Conservation (phyloP, 805 yeast genomes). For the Isabelozyma heimii region DNA sequence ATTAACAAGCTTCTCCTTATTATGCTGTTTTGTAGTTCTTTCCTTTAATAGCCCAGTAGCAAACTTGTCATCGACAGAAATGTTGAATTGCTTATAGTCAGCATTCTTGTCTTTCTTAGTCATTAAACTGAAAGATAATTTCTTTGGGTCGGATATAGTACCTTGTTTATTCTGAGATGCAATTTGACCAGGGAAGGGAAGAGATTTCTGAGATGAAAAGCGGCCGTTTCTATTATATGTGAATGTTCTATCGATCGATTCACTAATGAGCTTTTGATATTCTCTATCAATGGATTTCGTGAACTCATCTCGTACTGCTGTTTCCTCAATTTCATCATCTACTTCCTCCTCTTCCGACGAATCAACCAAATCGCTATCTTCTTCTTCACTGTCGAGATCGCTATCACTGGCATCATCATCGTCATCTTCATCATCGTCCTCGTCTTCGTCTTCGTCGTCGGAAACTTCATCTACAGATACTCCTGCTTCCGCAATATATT, state of each 20-base stretch:
- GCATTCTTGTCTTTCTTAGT: conserved; percentile 51
- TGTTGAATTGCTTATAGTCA: conserved; percentile 40
- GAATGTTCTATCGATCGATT: not conserved
- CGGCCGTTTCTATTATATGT: not conserved
- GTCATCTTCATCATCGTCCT: conserved; percentile 26
- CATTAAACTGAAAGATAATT: conserved; percentile 51
- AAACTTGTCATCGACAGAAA: conserved; percentile 56
- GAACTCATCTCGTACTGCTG: not conserved
- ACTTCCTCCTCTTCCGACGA: not conserved
- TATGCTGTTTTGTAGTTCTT: conserved; percentile 47
- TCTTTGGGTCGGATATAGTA: not conserved
- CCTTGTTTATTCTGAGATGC: conserved; percentile 1
- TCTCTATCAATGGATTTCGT: not conserved
- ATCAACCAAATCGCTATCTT: not conserved
- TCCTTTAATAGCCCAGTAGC: conserved; percentile 52
- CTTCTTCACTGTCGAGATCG: conserved; percentile 3
- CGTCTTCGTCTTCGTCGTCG: conserved; percentile 14
- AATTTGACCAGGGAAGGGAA: conserved; percentile 1
- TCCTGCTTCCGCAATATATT: conserved; percentile 7
- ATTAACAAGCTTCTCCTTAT: conserved; percentile 55
- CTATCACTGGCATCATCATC: conserved; percentile 21
- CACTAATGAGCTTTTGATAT: not conserved
- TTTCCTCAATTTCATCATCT: conserved; percentile 6
- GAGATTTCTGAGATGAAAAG: conserved; percentile 9
- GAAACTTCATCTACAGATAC: conserved; percentile 15